Base-by-base conservation (phyloP, 2,329 filamentous ascomycete genomes). In the Fusarium buharicum region DNA sequence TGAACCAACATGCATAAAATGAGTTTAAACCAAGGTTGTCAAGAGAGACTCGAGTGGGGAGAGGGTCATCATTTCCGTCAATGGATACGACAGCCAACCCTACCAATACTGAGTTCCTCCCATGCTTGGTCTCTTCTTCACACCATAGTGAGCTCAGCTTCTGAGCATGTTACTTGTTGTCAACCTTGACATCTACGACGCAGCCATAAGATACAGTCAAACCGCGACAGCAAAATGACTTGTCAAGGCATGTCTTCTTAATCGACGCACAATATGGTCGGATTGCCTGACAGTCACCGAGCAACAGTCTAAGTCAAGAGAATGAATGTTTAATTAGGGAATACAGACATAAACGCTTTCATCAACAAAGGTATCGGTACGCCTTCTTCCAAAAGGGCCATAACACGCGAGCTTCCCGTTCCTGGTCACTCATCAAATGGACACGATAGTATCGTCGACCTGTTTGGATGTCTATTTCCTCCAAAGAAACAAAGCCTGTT, bases 381-480 rank as follows among this genome's bases (percentile, higher is more conserved):
- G 84, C 61, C 70, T 82, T 88, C 80, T 93, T 95, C 90, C 90
- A 94, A 53, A 70, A 76, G 0, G 91, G 90, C 91, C 90, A 93
- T 5, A 76, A 73, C 18, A 82, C 84, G 71, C 82, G 81, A 77
- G 97, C 92, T 43, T 90, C 89, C 36, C 82, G 78, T 79, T 97
- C 93, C 74, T 96, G 90, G 36, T 88, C 88, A 46, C 95, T 81
- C 50, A 97, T 77, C 57, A 90, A 84, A 17, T 88, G 86, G 37
- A 97, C 78, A 72, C 96, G 92, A 55, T 97, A 84, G 71, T 97
- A 92, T 28, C 93, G 82, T 33, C 92, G 86, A 2, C 94, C 94
- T 1, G 93, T 96, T 58, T 89, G 85, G 61, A 97, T 78, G 75
- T 97, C 93, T 86, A 97, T 96, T 60, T 96, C 89, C 40, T 83